Percentiles rank a stretch among this genome's conserved stretches.
Evolutionary conservation across 768 basidiomycete species (phyloP).

Genomic region (Pleurotus salmoneostramineus): DNA sequence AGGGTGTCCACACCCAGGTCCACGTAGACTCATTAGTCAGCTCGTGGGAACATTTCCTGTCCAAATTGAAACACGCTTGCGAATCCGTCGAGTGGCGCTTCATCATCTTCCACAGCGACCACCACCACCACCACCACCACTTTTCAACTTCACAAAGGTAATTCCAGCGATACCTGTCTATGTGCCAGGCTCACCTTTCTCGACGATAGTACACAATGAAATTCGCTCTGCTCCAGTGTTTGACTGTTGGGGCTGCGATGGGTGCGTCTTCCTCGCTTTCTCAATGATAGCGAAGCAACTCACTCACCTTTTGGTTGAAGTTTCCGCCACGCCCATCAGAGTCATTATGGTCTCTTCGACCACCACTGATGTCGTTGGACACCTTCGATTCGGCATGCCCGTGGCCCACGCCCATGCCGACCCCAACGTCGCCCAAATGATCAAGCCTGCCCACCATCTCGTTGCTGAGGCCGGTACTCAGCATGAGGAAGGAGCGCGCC

Average conservation of each 20-base stretch:
- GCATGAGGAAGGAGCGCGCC: slow-evolving; percentile 6
- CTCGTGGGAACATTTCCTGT: too few species aligned
- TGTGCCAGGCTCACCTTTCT: not conserved
- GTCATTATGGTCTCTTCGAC: slow-evolving; percentile 29
- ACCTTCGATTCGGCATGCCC: slow-evolving; percentile 33
- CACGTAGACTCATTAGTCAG: too few species aligned
- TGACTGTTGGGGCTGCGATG: slow-evolving; percentile 30
- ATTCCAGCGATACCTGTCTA: too few species aligned
- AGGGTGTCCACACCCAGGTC: too few species aligned
- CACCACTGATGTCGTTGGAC: slow-evolving; percentile 17
- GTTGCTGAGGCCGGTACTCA: slow-evolving; percentile 9
- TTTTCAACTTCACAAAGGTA: not conserved
- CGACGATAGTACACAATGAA: slow-evolving; percentile 24
- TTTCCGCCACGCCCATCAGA: slow-evolving; percentile 46
- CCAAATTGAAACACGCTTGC: too few species aligned
- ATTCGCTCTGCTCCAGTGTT: slow-evolving; percentile 28
- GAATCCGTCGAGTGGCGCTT: too few species aligned
- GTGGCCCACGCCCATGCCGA: slow-evolving; percentile 26
- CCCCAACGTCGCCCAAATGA: slow-evolving; percentile 15
- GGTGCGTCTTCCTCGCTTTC: slow-evolving; percentile 16
- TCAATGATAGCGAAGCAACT: not conserved
- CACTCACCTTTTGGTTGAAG: slow-evolving; percentile 14
- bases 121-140: not conserved
- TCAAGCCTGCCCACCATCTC: slow-evolving; percentile 18
- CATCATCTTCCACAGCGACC: too few species aligned